Base-by-base conservation (phyloP, 495 filamentous ascomycete genomes). In the Neohortaea acidophila region DNA sequence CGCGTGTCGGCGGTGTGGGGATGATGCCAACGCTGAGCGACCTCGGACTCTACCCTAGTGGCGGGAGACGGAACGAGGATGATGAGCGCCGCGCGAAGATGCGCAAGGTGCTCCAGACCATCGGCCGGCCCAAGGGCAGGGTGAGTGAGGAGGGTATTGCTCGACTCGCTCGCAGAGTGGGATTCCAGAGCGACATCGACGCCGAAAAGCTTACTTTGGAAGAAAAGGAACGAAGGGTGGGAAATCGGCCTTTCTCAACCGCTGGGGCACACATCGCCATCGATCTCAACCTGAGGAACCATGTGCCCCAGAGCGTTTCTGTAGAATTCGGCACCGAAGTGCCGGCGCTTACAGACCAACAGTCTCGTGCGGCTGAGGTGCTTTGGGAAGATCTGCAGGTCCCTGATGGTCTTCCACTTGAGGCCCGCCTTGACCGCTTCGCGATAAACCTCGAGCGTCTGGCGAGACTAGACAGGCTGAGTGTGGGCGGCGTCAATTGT, bases 91-190 rank as follows among this genome's bases (percentile, higher is more conserved):
- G 64, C 26, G 67, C 65, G 51, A 61, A 64, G 30, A 52, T 79
- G 41, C 67, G 73, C 28, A 50, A 48, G 15, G 64, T 79, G 2
- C 60, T 78, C 29, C 60, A 58, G 33, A 59, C 55, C 32, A 52
- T 73, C 33, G 52, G 53, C 36, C 47, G 42, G 38, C 38, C 48
- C 20, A 47, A 31, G 21, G 47, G 49, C 15, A 42, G 75, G 12
- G 81, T 97, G 22, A 81, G 82, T 35, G 73, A 85, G 36, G 77
- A 84, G 29, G 83, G 82, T 0, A 64, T 96, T 27, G 82, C 87
- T 57, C 67, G 82, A 28, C 49, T 92, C 23, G 79, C 75, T 4
- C 67, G 71, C 47, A 64, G 79, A 17, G 68, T 79, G 39, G 83
- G 75, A 14, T 69, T 94, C 27, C 41, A 25, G 37, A 75, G 35